A percentile compares a stretch with the other conserved stretches of the same genome.
These are phyloP conservation scores for Butyriboletus appendiculatus DNA, from an alignment of 1,284 basidiomycete species.

Conservation along the genomic window DNA sequence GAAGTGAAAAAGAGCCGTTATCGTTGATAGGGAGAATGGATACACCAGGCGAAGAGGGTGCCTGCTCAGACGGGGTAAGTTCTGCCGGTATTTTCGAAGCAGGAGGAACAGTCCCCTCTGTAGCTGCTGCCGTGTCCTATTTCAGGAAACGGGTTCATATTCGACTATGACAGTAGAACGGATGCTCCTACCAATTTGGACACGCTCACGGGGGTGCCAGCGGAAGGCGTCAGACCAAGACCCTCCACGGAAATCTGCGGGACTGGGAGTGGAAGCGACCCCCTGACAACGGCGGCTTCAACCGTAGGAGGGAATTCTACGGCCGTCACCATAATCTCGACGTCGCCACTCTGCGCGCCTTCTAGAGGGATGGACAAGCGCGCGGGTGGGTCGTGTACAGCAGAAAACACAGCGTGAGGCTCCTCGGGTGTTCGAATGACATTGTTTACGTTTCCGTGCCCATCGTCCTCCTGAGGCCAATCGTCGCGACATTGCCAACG, in stretches of 20 bases:
- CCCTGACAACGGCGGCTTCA: constrained; percentile 15
- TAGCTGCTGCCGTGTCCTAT: constrained; percentile 27
- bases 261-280: constrained; percentile 7
- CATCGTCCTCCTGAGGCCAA: constrained; percentile 63
- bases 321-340: constrained; percentile 30
- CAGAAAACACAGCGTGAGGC: constrained; percentile 30
- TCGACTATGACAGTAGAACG: background rate
- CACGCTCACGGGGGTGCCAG: constrained; percentile 26
- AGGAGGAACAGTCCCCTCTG: constrained; percentile 19
- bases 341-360: constrained; percentile 8
- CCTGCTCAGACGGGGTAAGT: background rate
- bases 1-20: constrained; percentile 5
- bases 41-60: constrained; percentile 17
- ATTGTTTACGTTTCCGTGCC: constrained; percentile 71
- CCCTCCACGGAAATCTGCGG: constrained; percentile 38
- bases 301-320: constrained; percentile 21
- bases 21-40: constrained; percentile 42
- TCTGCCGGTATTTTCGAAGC: constrained; percentile 1
- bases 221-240: constrained; percentile 40
- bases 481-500: constrained; percentile 59
- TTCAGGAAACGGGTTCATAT: background rate
- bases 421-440: constrained; percentile 62
- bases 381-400: background rate
- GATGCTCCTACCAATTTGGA: constrained; percentile 17
- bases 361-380: constrained; percentile 20